Base-by-base conservation (phyloP, 352 stramenopile species). In the Blastocystis sp. region DNA sequence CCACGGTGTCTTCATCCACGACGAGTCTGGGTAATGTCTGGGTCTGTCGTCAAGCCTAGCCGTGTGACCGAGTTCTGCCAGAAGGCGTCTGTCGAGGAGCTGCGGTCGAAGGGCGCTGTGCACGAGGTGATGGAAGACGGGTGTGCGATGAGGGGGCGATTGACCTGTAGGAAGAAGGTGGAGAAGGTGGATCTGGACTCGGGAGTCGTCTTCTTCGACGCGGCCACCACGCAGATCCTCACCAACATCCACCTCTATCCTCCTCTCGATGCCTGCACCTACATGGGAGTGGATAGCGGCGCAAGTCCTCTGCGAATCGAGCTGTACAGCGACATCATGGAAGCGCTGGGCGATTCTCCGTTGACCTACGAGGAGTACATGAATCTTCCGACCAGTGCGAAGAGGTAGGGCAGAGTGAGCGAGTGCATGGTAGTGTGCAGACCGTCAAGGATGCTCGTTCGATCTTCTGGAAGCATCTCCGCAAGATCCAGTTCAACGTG, bases 321-420 rank as follows among this genome's bases (percentile, higher is more conserved):
- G 75, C 68, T 90, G 55, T 90, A 90, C 59, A 76, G 50, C 8
- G 85, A 90, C 47, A 73, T 90, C 37, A 85, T 90, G 64, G 65
- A 87, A 63, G 85, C 85, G 3, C 56, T 90, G 13, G 63, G 64
- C 54, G 63, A 78, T 45, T 63, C 41, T n/a, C 65, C 65, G 47
- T 37, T 76, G 20, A 88, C 85, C 2, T 64, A 87, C 20, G 85
- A 85, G 9, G 64, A 90, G 45, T 90, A 87, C 47, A 75, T 85
- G 56, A 70, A 90, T n/a, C 45, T 87, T 1, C 65, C 63, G n/a
- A 90, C 85, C 37, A 64, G 68, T 39, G 69, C 68, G 13, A 66
- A 68, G 20, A 45, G 90, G 54, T 81, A 30, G 16, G 45, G 1
- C 41, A 20, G 7, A 6, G 39, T 1, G 3, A 7, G 47, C 5